phyloP scores from a whole-genome alignment of 441 rosid genomes.

The Erysimum pusillum region DNA sequence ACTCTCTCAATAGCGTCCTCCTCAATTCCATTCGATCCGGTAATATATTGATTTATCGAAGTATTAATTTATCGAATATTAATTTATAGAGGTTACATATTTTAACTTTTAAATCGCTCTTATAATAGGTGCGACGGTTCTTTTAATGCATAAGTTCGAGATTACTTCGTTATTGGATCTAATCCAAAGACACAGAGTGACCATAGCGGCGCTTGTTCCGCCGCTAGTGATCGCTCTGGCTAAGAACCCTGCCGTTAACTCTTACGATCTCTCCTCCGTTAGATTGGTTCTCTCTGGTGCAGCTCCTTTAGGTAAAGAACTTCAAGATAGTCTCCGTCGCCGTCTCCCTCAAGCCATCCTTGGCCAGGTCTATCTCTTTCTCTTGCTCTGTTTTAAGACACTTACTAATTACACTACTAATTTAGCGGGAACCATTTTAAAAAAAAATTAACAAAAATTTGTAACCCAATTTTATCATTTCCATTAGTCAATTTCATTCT shows the following conservation, averaged over 20 bases:
- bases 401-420: neutral
- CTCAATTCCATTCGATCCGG: slow-evolving; percentile 70
- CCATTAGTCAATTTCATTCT: neutral
- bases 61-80: too few species aligned
- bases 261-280: slow-evolving; percentile 72
- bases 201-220: slow-evolving; percentile 89
- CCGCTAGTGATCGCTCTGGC: slow-evolving; percentile 86
- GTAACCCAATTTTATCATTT: neutral
- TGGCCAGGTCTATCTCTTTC: slow-evolving; percentile 72
- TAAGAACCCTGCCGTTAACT: slow-evolving; percentile 72
- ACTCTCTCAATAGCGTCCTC: slow-evolving; percentile 76
- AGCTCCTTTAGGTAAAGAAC: slow-evolving; percentile 93
- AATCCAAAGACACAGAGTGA: slow-evolving; percentile 70
- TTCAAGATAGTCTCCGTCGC: slow-evolving; percentile 68
- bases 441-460: neutral
- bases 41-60: neutral
- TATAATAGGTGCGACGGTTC: slow-evolving; percentile 62
- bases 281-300: slow-evolving; percentile 90
- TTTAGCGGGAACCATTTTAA: slow-evolving; percentile 11
- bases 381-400: neutral
- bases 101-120: neutral
- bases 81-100: too few species aligned
- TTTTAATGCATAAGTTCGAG: slow-evolving; percentile 90
- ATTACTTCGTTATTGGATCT: slow-evolving; percentile 72
- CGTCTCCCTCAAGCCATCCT: slow-evolving; percentile 79